These are phyloP conservation scores for Musa acuminata DNA, from an alignment of 176 grass and related monocot genomes.

Conservation along the genomic window DNA sequence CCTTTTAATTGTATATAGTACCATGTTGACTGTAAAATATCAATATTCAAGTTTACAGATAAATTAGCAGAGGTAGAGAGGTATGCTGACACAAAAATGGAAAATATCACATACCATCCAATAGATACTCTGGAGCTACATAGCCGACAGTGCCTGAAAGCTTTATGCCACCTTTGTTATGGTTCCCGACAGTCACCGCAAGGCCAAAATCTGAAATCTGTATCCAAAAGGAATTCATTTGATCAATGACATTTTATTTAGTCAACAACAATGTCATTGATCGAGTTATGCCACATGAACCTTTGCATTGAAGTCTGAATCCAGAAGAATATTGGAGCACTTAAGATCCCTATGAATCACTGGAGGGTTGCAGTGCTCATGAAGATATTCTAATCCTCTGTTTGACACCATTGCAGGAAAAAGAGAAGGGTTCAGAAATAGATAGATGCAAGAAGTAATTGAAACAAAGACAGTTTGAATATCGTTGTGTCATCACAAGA, in stretches of 20 bases:
- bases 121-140: conserved; percentile 88
- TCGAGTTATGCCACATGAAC: conserved; percentile 19
- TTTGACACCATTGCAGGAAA: conserved; percentile 6
- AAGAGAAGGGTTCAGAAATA: not conserved
- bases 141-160: conserved; percentile 94
- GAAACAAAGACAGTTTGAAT: not conserved
- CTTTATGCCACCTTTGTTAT: conserved; percentile 53
- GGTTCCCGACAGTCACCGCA: conserved; percentile 55
- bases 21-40: not conserved
- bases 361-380: conserved; percentile 83
- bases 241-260: not conserved
- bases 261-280: not conserved
- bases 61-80: not conserved
- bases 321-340: conserved; percentile 96
- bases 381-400: conserved; percentile 97
- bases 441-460: not conserved
- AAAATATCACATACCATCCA: conserved; percentile 47
- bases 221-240: conserved; percentile 11
- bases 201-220: conserved; percentile 99
- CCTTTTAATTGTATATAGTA: too few relatives aligned
- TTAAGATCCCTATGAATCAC: conserved; percentile 97
- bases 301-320: conserved; percentile 85
- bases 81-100: not conserved
- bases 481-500: not conserved
- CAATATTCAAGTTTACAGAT: not conserved